Percentiles rank a stretch among this genome's conserved stretches.
These are phyloP conservation scores for Chalciporus sphaerocephalus DNA, from an alignment of 768 basidiomycete species.

Conservation along the genomic window DNA sequence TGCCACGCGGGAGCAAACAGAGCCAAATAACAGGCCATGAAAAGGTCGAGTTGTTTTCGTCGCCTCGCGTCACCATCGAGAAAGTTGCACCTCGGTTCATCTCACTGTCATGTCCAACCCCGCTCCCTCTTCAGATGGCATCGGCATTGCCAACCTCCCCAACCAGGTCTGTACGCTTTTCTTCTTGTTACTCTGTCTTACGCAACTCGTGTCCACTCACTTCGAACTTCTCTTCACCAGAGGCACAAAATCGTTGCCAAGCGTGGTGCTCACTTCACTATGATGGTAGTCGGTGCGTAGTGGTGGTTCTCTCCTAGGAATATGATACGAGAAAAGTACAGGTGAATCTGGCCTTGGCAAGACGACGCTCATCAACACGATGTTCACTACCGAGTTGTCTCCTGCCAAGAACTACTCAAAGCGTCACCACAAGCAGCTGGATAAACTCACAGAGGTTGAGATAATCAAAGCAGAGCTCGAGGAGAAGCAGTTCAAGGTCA, in stretches of 20 bases:
- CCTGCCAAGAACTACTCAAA: slow-evolving; percentile 83
- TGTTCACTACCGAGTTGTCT: slow-evolving; percentile 96
- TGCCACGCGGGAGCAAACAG: slow-evolving; percentile 27
- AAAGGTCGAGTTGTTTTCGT: slow-evolving; percentile 23
- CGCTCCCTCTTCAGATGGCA: slow-evolving; percentile 57
- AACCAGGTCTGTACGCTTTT: slow-evolving; percentile 73
- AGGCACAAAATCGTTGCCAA: slow-evolving; percentile 99
- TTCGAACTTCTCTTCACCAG: slow-evolving; percentile 38
- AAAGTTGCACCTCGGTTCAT: slow-evolving; percentile 6
- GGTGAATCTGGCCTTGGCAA: slow-evolving; percentile 97
- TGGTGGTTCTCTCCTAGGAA: not conserved
- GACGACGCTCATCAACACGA: slow-evolving; percentile 97
- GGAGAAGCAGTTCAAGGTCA: slow-evolving; percentile 99
- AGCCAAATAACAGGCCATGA: slow-evolving; percentile 21
- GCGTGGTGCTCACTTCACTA: slow-evolving; percentile 94
- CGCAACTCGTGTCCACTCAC: slow-evolving; percentile 6
- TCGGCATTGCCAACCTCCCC: slow-evolving; percentile 94
- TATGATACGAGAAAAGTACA: slow-evolving; percentile 27
- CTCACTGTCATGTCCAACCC: slow-evolving; percentile 25
- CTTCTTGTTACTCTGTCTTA: not conserved
- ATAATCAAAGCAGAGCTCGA: slow-evolving; percentile 99
- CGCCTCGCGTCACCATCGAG: slow-evolving; percentile 20
- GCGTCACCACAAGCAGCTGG: slow-evolving; percentile 92
- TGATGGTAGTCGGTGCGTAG: slow-evolving; percentile 91
- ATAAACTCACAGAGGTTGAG: slow-evolving; percentile 97